These are phyloP conservation scores for Paradendryphiella salina DNA, from an alignment of 2,329 filamentous ascomycete species.

Conservation along the genomic window DNA sequence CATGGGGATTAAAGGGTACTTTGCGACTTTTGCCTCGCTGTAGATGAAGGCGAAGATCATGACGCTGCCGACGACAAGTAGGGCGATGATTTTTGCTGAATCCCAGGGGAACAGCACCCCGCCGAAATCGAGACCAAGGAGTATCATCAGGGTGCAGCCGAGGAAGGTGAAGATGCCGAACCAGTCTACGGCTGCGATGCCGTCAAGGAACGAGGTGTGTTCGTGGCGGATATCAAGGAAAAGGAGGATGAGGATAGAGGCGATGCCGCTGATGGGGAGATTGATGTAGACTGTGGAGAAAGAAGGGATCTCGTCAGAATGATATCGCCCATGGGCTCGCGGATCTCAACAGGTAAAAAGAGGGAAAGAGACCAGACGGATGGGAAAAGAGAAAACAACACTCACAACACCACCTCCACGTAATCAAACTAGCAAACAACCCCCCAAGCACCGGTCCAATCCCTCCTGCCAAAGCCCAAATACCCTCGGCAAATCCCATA, in stretches of 20 bases:
- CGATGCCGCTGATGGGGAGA: constrained; percentile 54
- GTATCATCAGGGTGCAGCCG: constrained; percentile 56
- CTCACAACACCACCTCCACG: constrained; percentile 58
- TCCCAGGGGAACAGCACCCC: constrained; percentile 58
- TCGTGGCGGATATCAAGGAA: constrained; percentile 61
- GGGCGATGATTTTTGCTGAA: constrained; percentile 58
- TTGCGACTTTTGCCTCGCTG: constrained; percentile 66
- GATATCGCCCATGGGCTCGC: not conserved
- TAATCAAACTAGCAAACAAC: constrained; percentile 51
- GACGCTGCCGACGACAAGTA: constrained; percentile 56
- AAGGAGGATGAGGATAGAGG: constrained; percentile 55
- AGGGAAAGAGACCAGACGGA: not conserved
- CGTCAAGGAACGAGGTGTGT: constrained; percentile 53
- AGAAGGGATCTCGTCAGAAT: too few relatives aligned
- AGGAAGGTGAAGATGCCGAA: constrained; percentile 57
- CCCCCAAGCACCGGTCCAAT: constrained; percentile 59
- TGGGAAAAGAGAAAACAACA: constrained; percentile 4
- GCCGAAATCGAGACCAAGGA: constrained; percentile 60
- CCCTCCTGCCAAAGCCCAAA: constrained; percentile 60
- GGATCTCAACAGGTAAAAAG: not conserved
- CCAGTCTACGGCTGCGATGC: constrained; percentile 59
- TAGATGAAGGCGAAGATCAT: constrained; percentile 60
- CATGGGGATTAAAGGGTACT: constrained; percentile 70
- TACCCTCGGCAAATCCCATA: constrained; percentile 56
- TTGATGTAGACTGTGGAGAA: constrained; percentile 56